phyloP scores from a whole-genome alignment of 805 yeast species.

The Lachancea thermotolerans region DNA sequence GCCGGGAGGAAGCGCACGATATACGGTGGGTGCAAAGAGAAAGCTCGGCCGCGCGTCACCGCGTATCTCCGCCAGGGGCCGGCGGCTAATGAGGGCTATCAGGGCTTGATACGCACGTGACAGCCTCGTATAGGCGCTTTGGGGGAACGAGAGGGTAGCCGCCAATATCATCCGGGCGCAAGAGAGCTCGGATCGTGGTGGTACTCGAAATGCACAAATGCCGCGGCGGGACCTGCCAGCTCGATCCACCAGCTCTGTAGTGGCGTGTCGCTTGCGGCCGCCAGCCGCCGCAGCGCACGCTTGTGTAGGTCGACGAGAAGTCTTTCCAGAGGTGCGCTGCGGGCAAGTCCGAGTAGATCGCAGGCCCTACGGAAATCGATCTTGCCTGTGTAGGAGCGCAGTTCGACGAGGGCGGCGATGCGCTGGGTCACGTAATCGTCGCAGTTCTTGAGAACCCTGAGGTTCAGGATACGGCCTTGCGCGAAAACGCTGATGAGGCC shows the following conservation, averaged over 20 bases:
- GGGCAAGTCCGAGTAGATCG: neutral
- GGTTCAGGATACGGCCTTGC: conserved; percentile 2
- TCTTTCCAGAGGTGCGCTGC: neutral
- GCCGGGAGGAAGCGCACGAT: too few species aligned
- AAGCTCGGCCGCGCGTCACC: too few species aligned
- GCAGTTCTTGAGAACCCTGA: neutral
- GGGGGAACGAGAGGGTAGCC: too few species aligned
- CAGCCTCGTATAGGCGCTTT: too few species aligned
- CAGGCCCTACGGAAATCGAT: neutral
- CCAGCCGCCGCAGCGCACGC: neutral
- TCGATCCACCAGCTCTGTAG: conserved; percentile 6
- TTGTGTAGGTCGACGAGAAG: conserved; percentile 3
- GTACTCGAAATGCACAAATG: conserved; percentile 2
- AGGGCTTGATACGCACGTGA: too few species aligned
- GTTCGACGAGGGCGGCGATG: neutral
- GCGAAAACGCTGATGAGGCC: conserved; percentile 3
- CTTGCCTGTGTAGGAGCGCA: conserved; percentile 4
- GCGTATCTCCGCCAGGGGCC: too few species aligned
- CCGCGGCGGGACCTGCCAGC: neutral
- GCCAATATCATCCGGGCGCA: too few species aligned
- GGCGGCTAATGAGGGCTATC: too few species aligned
- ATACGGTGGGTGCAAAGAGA: too few species aligned
- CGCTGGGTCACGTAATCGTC: conserved; percentile 1
- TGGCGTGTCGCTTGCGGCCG: neutral
- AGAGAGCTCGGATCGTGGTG: neutral